Evolutionary conservation across 352 stramenopile species (phyloP).

Genomic region (Globisporangium echinulatum): DNA sequence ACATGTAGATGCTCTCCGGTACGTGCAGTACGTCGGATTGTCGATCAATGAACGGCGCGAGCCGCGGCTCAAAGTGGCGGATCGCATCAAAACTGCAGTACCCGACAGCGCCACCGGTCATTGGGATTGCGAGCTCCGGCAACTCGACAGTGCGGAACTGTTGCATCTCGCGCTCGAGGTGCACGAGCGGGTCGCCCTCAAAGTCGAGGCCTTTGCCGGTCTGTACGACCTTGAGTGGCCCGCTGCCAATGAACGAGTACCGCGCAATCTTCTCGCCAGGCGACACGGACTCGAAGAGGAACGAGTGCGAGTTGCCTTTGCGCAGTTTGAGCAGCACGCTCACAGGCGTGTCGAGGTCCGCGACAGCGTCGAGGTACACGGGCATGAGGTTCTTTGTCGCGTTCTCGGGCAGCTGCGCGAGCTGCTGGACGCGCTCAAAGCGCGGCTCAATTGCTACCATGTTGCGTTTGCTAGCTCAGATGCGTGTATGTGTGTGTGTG

Average conservation of each 20-base stretch:
- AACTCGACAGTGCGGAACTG: constrained; percentile 58
- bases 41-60: constrained; percentile 66
- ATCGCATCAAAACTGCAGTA: constrained; percentile 88
- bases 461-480: background rate
- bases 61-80: constrained; percentile 82
- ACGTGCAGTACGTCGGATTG: constrained; percentile 79
- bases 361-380: constrained; percentile 78
- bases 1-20: constrained; percentile 89
- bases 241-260: constrained; percentile 87
- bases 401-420: constrained; percentile 47
- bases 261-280: constrained; percentile 83
- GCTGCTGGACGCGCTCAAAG: constrained; percentile 57
- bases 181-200: constrained; percentile 62
- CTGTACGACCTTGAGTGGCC: constrained; percentile 66
- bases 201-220: constrained; percentile 56
- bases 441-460: constrained; percentile 52
- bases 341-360: constrained; percentile 85
- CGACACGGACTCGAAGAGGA: constrained; percentile 83
- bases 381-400: constrained; percentile 81
- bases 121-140: constrained; percentile 71
- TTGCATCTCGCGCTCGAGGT: constrained; percentile 80
- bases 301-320: constrained; percentile 70
- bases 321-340: constrained; percentile 86
- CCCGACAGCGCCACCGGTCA: constrained; percentile 82
- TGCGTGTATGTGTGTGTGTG: background rate